Base-by-base conservation (phyloP, 306 rosid species). In the Lotus japonicus region DNA sequence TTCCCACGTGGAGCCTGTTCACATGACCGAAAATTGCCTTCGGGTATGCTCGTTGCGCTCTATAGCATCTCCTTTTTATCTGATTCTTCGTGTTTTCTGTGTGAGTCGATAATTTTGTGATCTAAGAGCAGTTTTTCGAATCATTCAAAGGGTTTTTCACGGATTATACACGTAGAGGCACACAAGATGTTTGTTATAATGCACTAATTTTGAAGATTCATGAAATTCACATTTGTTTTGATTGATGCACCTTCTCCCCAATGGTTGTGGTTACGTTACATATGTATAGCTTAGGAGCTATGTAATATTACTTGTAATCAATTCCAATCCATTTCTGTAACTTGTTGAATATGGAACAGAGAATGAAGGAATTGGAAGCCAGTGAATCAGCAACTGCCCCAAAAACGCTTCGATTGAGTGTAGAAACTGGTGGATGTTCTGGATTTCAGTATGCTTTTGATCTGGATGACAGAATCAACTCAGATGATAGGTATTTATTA, bases 381-480 rank as follows among this genome's bases (percentile, higher is more conserved):
- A 72, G 60, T 80, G 94, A 85, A 71, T 71, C 82, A 23, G 65
- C 84, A 14, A 31, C 16, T 0, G 79, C 74, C 19, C 80, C 54
- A 31, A 94, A 81, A 85, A 36, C 85, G 85, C 97, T 94, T 52
- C 95, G 91, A 5, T 79, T 91, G 78, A 77, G 97, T 62, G 97
- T 90, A 15, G 99, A 94, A 82, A 90, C 84, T 6, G 99, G 99
- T 57, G 99, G 99, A 12, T 94, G 99, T 81, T 90, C 99, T 48
- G 99, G 99, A n/a, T 94, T 94, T 70, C 97, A 90, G 70, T 90
- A 94, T 80, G 96, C 85, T 58, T 94, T 94, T 59, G 59, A 90
- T 82, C 82, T 94, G 63, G 97, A 90, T 45, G 84, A 84, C 70
- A 81, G 68, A 84, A 43, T 82, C 39, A 84, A 66, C 70, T 75